phyloP scores from a whole-genome alignment of 257 asterid species.

The Solanum dulcamara region DNA sequence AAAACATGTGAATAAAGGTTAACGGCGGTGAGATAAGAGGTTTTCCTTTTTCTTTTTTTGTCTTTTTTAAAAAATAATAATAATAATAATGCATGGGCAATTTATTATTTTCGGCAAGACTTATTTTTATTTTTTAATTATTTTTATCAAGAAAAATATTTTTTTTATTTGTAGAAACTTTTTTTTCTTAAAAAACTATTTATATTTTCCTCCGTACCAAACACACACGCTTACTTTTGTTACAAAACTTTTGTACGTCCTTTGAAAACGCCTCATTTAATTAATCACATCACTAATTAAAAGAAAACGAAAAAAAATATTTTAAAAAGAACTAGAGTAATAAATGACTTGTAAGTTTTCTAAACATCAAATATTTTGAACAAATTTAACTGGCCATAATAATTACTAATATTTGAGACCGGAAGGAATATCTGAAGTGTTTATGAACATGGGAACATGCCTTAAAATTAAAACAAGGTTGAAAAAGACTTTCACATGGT shows the following conservation, averaged over 20 bases:
- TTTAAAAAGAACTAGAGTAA: rapidly evolving
- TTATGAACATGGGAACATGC: background rate
- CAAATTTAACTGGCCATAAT: background rate
- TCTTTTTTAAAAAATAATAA: too few relatives aligned
- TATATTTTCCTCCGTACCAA: background rate
- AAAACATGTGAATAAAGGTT: background rate
- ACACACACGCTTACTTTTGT: too few relatives aligned
- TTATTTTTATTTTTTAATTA: too few relatives aligned
- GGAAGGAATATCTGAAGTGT: background rate
- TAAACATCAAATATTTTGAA: background rate
- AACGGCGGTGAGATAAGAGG: background rate
- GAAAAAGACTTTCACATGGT: background rate
- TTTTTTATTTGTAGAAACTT: too few relatives aligned
- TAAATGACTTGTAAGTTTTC: background rate
- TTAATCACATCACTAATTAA: background rate
- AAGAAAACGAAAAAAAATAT: background rate
- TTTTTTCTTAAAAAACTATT: background rate
- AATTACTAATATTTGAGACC: background rate
- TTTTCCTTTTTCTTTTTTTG: background rate
- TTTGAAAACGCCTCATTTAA: background rate
- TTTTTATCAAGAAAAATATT: too few relatives aligned
- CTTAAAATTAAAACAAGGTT: background rate
- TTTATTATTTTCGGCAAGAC: too few relatives aligned
- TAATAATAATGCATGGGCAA: rapidly evolving
- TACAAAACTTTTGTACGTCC: too few relatives aligned